Percentiles rank a stretch among this genome's conserved stretches.
These are phyloP conservation scores for Moesziomyces sp. DNA, from an alignment of 1,284 basidiomycete species.

Conservation along the genomic window DNA sequence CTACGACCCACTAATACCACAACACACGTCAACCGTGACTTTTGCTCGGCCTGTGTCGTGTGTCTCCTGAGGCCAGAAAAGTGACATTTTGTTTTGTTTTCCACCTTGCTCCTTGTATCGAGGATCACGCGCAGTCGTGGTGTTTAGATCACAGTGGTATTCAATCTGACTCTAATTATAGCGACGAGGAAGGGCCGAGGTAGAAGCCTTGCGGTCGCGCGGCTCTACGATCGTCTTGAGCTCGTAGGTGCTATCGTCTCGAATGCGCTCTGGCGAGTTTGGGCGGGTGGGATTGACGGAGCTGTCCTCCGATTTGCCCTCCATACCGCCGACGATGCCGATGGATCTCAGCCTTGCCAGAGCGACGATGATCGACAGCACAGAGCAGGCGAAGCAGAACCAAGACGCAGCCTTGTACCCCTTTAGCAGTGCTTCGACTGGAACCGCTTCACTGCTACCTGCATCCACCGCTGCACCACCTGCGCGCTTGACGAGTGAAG, in stretches of 20 bases:
- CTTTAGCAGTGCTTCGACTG: constrained; percentile 29
- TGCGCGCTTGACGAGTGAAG: constrained; percentile 12
- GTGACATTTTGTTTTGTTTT: too few relatives aligned
- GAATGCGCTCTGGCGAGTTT: constrained; percentile 1
- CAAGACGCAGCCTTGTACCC: constrained; percentile 57
- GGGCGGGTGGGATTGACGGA: constrained; percentile 2
- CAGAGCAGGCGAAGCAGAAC: constrained; percentile 51
- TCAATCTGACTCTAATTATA: background rate
- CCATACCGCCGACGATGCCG: constrained; percentile 52
- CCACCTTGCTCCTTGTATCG: too few relatives aligned
- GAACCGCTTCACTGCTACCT: background rate
- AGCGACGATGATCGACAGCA: constrained; percentile 42
- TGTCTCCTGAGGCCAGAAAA: background rate
- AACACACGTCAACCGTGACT: background rate
- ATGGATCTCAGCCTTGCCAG: constrained; percentile 40
- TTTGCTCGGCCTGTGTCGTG: background rate
- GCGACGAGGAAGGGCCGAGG: constrained; percentile 15
- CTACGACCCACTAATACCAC: background rate
- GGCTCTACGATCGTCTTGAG: constrained; percentile 12
- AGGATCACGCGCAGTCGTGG: too few relatives aligned
- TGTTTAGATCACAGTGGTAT: too few relatives aligned
- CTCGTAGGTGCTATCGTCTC: constrained; percentile 13
- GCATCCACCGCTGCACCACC: constrained; percentile 4
- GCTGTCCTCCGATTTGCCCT: constrained; percentile 38
- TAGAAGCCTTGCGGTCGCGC: constrained; percentile 13